These are phyloP conservation scores for Iberis pinnata DNA, from an alignment of 345 rosid species.

Conservation along the genomic window DNA sequence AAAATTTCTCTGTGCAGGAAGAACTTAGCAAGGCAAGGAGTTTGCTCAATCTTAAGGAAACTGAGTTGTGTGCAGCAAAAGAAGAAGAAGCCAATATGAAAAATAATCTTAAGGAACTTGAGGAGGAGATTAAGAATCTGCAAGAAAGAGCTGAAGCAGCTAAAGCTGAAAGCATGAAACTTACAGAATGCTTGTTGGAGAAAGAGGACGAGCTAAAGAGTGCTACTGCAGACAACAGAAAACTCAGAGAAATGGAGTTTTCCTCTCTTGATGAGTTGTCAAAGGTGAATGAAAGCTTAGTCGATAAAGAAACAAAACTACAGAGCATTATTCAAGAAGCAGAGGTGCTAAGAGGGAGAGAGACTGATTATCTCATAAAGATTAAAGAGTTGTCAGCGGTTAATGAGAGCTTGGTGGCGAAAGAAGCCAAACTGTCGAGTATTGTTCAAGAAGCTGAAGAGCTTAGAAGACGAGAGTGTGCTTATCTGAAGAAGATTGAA, in stretches of 20 bases:
- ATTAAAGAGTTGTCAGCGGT: slow-evolving; percentile 20
- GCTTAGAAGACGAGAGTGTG: slow-evolving; percentile 25
- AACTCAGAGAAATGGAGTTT: slow-evolving; percentile 51
- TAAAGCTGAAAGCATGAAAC: slow-evolving; percentile 54
- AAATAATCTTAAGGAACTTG: slow-evolving; percentile 52
- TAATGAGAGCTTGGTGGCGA: slow-evolving; percentile 50
- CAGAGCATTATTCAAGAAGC: slow-evolving; percentile 18
- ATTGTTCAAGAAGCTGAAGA: slow-evolving; percentile 36
- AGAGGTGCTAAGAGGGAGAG: slow-evolving; percentile 15
- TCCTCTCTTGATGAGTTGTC: slow-evolving; percentile 55
- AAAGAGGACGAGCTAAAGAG: slow-evolving; percentile 68
- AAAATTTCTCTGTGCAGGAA: slow-evolving; percentile 44
- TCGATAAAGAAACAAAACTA: slow-evolving; percentile 32
- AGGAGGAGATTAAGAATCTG: slow-evolving; percentile 57
- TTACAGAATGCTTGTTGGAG: slow-evolving; percentile 55
- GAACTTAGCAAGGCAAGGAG: slow-evolving; percentile 54
- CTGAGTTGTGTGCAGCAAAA: slow-evolving; percentile 44
- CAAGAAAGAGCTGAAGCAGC: slow-evolving; percentile 56
- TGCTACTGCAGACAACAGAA: slow-evolving; percentile 51
- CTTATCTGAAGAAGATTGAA: slow-evolving; percentile 24
- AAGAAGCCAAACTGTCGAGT: slow-evolving; percentile 57
- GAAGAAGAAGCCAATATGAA: slow-evolving; percentile 57
- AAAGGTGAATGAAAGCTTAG: slow-evolving; percentile 55
- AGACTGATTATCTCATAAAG: slow-evolving; percentile 20
- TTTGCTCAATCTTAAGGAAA: slow-evolving; percentile 53